Percentiles rank a stretch among this genome's conserved stretches.
These are phyloP conservation scores for Herpomyces periplanetae DNA, from an alignment of 2,329 filamentous ascomycete species.

Conservation along the genomic window DNA sequence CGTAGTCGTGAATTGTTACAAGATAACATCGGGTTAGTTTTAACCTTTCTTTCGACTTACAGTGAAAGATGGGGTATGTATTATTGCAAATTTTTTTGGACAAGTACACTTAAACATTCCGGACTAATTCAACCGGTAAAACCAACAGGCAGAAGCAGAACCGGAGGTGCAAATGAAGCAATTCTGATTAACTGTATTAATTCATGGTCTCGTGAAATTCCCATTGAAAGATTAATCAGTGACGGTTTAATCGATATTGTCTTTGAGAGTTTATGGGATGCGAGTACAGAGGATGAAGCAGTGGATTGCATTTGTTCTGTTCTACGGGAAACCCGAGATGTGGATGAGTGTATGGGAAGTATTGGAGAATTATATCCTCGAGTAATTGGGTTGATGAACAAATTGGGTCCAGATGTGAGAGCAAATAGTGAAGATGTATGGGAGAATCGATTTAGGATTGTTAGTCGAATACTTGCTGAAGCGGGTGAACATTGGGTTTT, in stretches of 20 bases:
- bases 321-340: conserved; percentile 61
- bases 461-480: conserved; percentile 65
- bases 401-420: conserved; percentile 29
- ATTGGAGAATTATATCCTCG: conserved; percentile 52
- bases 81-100: conserved; percentile 1
- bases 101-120: conserved; percentile 4
- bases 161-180: conserved; percentile 52
- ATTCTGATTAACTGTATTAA: conserved; percentile 78
- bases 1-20: conserved; percentile 63
- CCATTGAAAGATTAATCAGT: conserved; percentile 37
- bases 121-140: conserved; percentile 1
- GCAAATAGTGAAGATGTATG: conserved; percentile 40
- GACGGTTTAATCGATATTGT: conserved; percentile 51
- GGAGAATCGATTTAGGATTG: conserved; percentile 54
- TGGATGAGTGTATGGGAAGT: conserved; percentile 47
- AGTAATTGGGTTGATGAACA: conserved; percentile 31
- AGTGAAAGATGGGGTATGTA: conserved; percentile 50
- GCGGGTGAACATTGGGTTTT: conserved; percentile 83
- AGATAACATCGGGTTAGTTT: conserved; percentile 57
- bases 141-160: conserved; percentile 17
- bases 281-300: conserved; percentile 43
- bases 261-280: conserved; percentile 31
- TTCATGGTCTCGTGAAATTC: conserved; percentile 80
- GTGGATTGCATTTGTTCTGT: conserved; percentile 75
- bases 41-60: conserved; percentile 57